These are phyloP conservation scores for Tubosaeta sp. DNA, from an alignment of 768 basidiomycete species.

Conservation along the genomic window DNA sequence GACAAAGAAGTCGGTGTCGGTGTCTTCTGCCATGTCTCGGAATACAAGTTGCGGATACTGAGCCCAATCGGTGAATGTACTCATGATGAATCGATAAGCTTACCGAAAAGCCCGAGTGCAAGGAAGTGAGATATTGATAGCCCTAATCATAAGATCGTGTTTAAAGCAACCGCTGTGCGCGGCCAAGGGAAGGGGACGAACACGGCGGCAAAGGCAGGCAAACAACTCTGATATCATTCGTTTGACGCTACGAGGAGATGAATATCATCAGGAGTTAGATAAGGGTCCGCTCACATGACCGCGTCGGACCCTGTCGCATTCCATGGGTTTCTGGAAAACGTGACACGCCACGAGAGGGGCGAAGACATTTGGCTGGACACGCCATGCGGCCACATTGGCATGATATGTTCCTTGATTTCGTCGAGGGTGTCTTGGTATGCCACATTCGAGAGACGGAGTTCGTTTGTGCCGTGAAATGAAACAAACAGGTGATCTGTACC, in stretches of 20 bases:
- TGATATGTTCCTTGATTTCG: conserved; percentile 53
- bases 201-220: conserved; percentile 53
- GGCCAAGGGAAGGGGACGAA: conserved; percentile 29
- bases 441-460: conserved; percentile 47
- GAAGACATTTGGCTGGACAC: conserved; percentile 40
- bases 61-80: conserved; percentile 7
- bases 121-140: conserved; percentile 63
- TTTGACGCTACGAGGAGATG: conserved; percentile 47
- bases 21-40: conserved; percentile 46
- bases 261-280: conserved; percentile 1
- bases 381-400: conserved; percentile 68
- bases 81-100: conserved; percentile 11
- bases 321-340: conserved; percentile 68
- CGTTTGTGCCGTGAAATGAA: conserved; percentile 60
- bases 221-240: conserved; percentile 59
- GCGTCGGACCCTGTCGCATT: conserved; percentile 50
- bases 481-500: conserved; percentile 67
- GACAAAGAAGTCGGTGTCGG: conserved; percentile 55
- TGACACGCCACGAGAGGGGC: conserved; percentile 52
- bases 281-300: conserved; percentile 40
- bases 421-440: conserved; percentile 51
- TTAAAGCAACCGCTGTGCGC: conserved; percentile 8
- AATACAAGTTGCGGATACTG: conserved; percentile 69
- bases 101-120: conserved; percentile 54
- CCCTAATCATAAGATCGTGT: conserved; percentile 42